Evolutionary conservation across 2,329 filamentous ascomycete genomes (phyloP).

Genomic region (Epichloe coenophiala): DNA sequence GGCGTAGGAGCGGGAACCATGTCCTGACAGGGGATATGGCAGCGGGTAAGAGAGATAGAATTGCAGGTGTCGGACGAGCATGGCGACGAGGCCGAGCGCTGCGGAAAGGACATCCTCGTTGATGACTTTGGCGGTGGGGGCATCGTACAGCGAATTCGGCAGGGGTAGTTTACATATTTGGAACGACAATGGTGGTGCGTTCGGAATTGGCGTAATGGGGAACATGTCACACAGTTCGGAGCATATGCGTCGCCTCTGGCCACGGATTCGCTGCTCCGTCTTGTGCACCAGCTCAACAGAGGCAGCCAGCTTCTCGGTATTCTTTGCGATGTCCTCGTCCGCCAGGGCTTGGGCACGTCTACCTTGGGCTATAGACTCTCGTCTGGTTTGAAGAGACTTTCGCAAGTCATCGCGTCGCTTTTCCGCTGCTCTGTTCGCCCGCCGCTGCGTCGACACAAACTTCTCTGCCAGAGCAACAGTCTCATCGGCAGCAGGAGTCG

Average conservation of each 20-base stretch:
- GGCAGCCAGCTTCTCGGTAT: conserved; percentile 42
- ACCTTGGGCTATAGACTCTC: conserved; percentile 53
- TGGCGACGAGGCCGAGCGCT: conserved; percentile 66
- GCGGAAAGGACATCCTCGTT: conserved; percentile 65
- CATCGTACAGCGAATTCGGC: conserved; percentile 67
- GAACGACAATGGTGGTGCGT: conserved; percentile 56
- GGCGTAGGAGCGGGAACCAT: conserved; percentile 62
- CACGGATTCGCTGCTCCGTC: conserved; percentile 54
- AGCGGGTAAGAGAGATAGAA: conserved; percentile 69
- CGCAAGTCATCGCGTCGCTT: conserved; percentile 54
- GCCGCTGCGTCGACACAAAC: conserved; percentile 50
- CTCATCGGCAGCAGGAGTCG: conserved; percentile 35
- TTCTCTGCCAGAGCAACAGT: conserved; percentile 32
- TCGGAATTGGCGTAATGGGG: conserved; percentile 53
- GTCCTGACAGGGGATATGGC: conserved; percentile 63
- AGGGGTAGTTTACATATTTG: conserved; percentile 67
- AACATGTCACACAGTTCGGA: conserved; percentile 71
- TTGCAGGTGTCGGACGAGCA: conserved; percentile 62
- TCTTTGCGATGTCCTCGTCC: conserved; percentile 47
- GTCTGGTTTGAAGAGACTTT: conserved; percentile 50
- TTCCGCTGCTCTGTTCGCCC: conserved; percentile 47
- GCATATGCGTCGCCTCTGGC: conserved; percentile 80
- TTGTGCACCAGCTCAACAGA: conserved; percentile 41
- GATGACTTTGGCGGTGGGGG: conserved; percentile 26
- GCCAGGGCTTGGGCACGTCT: conserved; percentile 44